Evolutionary conservation across 768 basidiomycete species (phyloP), one percentile per base, ranked within the genome.

Genomic region (Leccinum fibrillosum): DNA sequence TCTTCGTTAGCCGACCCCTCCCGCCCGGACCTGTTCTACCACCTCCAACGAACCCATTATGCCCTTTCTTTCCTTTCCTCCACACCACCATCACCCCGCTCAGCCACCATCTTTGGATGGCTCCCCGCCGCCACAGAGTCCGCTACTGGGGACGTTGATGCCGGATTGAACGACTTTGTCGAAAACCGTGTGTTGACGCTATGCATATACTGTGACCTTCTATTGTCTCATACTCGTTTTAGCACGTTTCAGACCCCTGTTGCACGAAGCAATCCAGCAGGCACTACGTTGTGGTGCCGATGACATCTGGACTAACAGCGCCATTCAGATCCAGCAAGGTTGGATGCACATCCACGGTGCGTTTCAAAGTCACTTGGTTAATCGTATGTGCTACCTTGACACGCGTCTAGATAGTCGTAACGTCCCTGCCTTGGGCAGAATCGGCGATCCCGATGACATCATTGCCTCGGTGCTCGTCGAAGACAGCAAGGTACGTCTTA

Each of bases 391-490:
- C 17, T 49, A 19, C 30, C 49, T 44, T 25, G 37, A 21, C 49
- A 11, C 39, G 5, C 1, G 25, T 19, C 5, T 23, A 92, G 91
- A 93, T 66, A 77, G 79, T 49, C 80, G 91, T 44, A 92, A 93
- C 56, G 65, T 90, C 6, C 92, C 91, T 1, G 80, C 89, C 12
- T 69, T 90, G 8, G 86, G 85, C 1, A 79, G 91, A 48, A 86
- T 92, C 52, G 89, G 90, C 13, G 88, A 91, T 66, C 86, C 89
- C 2, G 91, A 93, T 64, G 92, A 93, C 69, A 93, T 93, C 58
- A 78, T 93, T 49, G 91, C 80, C 3, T 81, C 87, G 2, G 90
- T 93, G 11, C 76, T 86, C 7, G 89, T 93, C 5, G 76, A 86
- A 59, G 78, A 85, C 56, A 82, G 89, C 66, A 80, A 86, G 78